A percentile compares a stretch with the other conserved stretches of the same genome.
Conservation (phyloP, 1,284 basidiomycete genomes). For the Apiotrichum sp. region DNA sequence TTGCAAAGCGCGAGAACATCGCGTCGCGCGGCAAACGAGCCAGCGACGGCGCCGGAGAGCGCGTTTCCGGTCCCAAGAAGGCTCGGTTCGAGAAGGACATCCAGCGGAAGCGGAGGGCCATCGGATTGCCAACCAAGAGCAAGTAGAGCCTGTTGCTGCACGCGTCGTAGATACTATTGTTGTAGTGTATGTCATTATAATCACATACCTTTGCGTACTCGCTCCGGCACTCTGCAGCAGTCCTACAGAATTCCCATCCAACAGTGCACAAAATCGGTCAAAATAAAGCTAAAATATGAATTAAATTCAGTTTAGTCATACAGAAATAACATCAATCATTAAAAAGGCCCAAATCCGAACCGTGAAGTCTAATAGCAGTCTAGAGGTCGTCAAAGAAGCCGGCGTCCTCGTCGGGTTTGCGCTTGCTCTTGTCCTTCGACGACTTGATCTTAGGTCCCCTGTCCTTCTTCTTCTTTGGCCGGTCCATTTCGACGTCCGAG, state of each 20-base stretch:
- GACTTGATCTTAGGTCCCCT: slow-evolving; percentile 39
- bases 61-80: slow-evolving; percentile 55
- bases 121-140: slow-evolving; percentile 14
- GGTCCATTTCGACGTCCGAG: slow-evolving; percentile 18
- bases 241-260: too few species aligned
- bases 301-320: too few species aligned
- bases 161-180: neutral
- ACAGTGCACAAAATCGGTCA: too few species aligned
- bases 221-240: too few species aligned
- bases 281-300: too few species aligned
- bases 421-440: slow-evolving; percentile 11
- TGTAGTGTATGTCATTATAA: neutral
- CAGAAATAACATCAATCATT: slow-evolving; percentile 1
- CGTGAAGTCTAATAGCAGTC: neutral
- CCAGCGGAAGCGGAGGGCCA: slow-evolving; percentile 42
- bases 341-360: neutral
- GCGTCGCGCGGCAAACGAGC: slow-evolving; percentile 46
- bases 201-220: too few species aligned
- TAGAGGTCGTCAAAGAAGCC: slow-evolving; percentile 66
- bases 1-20: slow-evolving; percentile 59
- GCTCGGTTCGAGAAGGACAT: slow-evolving; percentile 70
- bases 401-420: slow-evolving; percentile 49
- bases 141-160: neutral
- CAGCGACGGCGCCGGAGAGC: slow-evolving; percentile 1
- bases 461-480: slow-evolving; percentile 26